Base-by-base conservation (phyloP, 2,329 filamentous ascomycete genomes). In the Trichoderma pleuroti region DNA sequence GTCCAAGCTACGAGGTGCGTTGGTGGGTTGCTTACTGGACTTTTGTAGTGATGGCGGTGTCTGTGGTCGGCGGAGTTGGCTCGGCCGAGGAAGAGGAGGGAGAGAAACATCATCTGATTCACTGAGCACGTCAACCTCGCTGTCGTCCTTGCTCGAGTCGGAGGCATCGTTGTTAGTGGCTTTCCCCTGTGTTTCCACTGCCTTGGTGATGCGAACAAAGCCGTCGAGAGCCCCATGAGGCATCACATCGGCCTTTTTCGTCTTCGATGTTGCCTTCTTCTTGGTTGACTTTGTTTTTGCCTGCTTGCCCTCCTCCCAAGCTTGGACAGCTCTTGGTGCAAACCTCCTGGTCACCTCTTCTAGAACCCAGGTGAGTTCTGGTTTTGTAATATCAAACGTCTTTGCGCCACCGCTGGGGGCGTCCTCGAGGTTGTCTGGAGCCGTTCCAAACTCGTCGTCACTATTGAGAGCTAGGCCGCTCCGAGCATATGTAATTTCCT, bases 381-480 rank as follows among this genome's bases (percentile, higher is more conserved):
- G 82, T 32, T 88, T 85, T 10, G 84, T 85, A 0, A 93, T 91
- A 75, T 94, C 90, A 74, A 91, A 94, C 1, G 79, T 72, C 67
- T 83, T 84, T 46, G 56, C 60, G 16, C 68, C n/a, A 5, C 70
- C n/a, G 5, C 57, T 52, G 7, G 72, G 57, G 16, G 62, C 72
- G 14, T 73, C 70, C n/a, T 77, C 80, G 1, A 74, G 71, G 2
- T 72, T 72, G 5, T 75, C 75, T 77, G 79, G 64, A 76, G 83
- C 64, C 75, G 81, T 85, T 0, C 84, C 85, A 16, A 88, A 82
- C 11, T 92, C 90, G 46, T 92, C 89, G 67, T 93, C 91, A 71
- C 87, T 88, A 73, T 88, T 88, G n/a, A 89, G 82, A 2, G 88
- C 88, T 16, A 90, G 78, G 0, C 87, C 87, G 60, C 83, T 83